Evolutionary conservation across 1,284 basidiomycete genomes (phyloP).

Genomic region (Vanrija humicola): DNA sequence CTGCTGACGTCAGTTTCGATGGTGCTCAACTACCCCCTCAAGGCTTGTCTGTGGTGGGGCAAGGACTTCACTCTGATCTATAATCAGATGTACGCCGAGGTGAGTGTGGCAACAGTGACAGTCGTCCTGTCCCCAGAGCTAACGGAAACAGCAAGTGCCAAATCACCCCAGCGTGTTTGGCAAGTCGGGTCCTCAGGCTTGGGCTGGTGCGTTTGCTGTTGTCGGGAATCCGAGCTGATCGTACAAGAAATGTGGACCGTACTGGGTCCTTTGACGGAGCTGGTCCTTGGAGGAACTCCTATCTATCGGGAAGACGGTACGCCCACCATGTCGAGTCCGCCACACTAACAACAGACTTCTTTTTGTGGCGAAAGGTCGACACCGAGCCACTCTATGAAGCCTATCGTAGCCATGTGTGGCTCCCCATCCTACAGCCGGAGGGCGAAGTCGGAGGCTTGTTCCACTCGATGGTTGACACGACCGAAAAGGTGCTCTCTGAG

Average conservation of each 20-base stretch:
- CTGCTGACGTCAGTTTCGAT: conserved; percentile 17
- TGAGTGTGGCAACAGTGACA: not conserved
- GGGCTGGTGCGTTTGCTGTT: conserved; percentile 30
- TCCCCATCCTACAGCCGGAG: conserved; percentile 37
- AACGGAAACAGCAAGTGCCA: conserved; percentile 7
- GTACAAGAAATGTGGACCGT: conserved; percentile 36
- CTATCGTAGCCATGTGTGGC: conserved; percentile 40
- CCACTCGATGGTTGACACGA: conserved; percentile 39
- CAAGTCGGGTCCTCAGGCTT: conserved; percentile 35
- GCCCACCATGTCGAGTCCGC: not conserved
- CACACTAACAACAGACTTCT: conserved; percentile 21
- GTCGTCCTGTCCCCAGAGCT: not conserved
- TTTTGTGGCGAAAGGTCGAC: conserved; percentile 7
- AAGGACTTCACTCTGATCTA: conserved; percentile 43
- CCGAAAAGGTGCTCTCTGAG: conserved; percentile 34
- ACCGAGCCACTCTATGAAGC: conserved; percentile 16
- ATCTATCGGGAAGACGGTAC: conserved; percentile 42
- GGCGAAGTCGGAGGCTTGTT: conserved; percentile 38
- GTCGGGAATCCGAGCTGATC: not conserved
- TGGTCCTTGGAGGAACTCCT: conserved; percentile 38
- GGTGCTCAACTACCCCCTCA: conserved; percentile 38
- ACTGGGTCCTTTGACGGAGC: conserved; percentile 39
- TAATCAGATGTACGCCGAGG: conserved; percentile 40
- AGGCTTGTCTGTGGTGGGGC: conserved; percentile 46
- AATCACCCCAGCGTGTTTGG: conserved; percentile 45